Percentiles rank a stretch among this genome's conserved stretches.
phyloP scores from a whole-genome alignment of 129 eudicot species.

The Oenanthe sinensis region DNA sequence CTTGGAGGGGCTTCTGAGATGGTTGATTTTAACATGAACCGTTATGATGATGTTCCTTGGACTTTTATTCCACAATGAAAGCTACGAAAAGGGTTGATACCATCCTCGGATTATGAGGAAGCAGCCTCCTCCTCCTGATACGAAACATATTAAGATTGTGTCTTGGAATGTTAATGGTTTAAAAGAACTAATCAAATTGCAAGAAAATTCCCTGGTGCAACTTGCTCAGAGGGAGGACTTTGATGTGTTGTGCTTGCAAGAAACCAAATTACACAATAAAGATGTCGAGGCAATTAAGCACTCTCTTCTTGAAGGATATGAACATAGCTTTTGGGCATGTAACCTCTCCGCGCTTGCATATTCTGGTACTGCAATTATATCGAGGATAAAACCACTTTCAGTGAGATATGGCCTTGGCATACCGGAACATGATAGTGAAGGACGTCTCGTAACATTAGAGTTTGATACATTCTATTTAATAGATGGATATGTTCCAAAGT shows the following conservation, averaged over 20 bases:
- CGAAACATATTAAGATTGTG: conserved; percentile 55
- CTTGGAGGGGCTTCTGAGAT: conserved; percentile 12
- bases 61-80: conserved; percentile 80
- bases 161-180: conserved; percentile 98
- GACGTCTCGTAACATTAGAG: conserved; percentile 88
- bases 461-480: conserved; percentile 17
- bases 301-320: conserved; percentile 64
- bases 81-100: conserved; percentile 80
- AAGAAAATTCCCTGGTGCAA: conserved; percentile 46
- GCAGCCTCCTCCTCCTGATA: conserved; percentile 28
- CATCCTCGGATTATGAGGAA: conserved; percentile 86
- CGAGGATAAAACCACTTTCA: conserved; percentile 62
- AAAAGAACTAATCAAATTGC: conserved; percentile 62
- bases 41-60: conserved; percentile 58
- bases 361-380: conserved; percentile 72
- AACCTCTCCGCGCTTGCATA: conserved; percentile 77
- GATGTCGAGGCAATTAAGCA: conserved; percentile 24
- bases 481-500: neutral
- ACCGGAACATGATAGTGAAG: conserved; percentile 90
- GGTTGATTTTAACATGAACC: conserved; percentile 26
- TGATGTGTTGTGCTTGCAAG: conserved; percentile 90
- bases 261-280: conserved; percentile 79
- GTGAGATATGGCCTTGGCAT: conserved; percentile 19
- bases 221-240: conserved; percentile 87
- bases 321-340: conserved; percentile 85